Base-by-base conservation (phyloP, 2,329 filamentous ascomycete species). In the Zarea fungicola region DNA sequence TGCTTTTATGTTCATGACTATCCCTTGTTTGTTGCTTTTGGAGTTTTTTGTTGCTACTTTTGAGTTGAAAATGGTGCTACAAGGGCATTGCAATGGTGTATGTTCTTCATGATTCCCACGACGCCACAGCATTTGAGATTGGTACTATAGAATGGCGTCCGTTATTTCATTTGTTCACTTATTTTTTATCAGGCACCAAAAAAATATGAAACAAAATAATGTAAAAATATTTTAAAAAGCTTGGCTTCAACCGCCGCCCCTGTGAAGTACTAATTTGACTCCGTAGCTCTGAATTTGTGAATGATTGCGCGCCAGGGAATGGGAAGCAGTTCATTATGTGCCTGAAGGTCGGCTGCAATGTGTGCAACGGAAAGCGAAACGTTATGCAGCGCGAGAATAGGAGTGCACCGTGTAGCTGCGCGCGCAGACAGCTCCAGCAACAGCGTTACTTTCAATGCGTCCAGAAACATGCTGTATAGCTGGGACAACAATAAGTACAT, bases 111-210 rank as follows among this genome's bases (percentile, higher is more conserved):
- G 48, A 49, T 49, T 49, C 48, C 48, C 48, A 49, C 41, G 41
- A 44, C 45, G 37, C 36, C 44, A 41, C 45, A 48, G 45, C 45
- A 48, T 42, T 42, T 41, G 37, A 48, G 45, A 42, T 42, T 48
- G 45, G 11, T 23, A 22, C 13, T 29, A 34, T 42, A 28, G 29
- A 41, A 28, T 8, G 45, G 45, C 37, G 45, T 48, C 45, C 18
- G 31, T 29, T n/a, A 23, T 32, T 31, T 23, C 34, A 18, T 4
- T 39, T 31, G 4, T 36, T 36, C 14, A 13, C 31, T 21, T 32
- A 4, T 8, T 26, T 44, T n/a, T 2, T 32, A 40, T 16, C 22
- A 22, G 22, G 5, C 1, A 39, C 3, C 2, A 16, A 22, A 39
- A 36, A 11, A 36, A 19, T 40, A 37, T 26, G 13, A 13, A 37